Conservation (phyloP, 2,329 filamentous ascomycete genomes). For the Scytalidium lignicola region DNA sequence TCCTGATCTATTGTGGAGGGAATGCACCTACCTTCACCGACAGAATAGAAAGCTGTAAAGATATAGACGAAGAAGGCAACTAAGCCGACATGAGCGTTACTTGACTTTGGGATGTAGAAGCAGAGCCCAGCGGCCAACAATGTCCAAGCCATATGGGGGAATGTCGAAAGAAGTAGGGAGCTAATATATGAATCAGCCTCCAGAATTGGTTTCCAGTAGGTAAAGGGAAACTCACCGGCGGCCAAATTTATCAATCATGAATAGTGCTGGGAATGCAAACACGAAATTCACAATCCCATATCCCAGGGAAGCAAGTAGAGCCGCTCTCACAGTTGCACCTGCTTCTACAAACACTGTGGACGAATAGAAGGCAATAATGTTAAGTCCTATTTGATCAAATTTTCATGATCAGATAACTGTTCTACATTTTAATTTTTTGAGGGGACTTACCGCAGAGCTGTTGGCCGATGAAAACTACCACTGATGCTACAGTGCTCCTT, state of each 20-base stretch:
- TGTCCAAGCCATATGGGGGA: constrained; percentile 6
- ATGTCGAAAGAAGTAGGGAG: constrained; percentile 1
- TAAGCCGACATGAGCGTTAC: background rate
- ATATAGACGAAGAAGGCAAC: constrained; percentile 44
- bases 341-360: constrained; percentile 53
- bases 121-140: constrained; percentile 5
- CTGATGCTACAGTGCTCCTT: constrained; percentile 52
- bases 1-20: background rate
- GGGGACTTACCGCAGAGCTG: constrained; percentile 38
- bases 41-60: constrained; percentile 59
- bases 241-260: constrained; percentile 60
- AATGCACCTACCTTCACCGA: constrained; percentile 34
- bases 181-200: background rate
- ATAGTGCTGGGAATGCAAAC: constrained; percentile 57
- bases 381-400: constrained; percentile 14
- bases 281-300: constrained; percentile 59
- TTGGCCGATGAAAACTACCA: constrained; percentile 52
- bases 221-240: constrained; percentile 33
- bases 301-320: constrained; percentile 56
- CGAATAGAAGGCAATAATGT: constrained; percentile 60
- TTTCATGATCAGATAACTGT: constrained; percentile 49
- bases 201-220: background rate
- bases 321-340: constrained; percentile 46
- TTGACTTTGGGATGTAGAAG: background rate
- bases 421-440: constrained; percentile 44